Evolutionary conservation across 2,329 filamentous ascomycete species (phyloP).

Genomic region (Cercospora sp.): DNA sequence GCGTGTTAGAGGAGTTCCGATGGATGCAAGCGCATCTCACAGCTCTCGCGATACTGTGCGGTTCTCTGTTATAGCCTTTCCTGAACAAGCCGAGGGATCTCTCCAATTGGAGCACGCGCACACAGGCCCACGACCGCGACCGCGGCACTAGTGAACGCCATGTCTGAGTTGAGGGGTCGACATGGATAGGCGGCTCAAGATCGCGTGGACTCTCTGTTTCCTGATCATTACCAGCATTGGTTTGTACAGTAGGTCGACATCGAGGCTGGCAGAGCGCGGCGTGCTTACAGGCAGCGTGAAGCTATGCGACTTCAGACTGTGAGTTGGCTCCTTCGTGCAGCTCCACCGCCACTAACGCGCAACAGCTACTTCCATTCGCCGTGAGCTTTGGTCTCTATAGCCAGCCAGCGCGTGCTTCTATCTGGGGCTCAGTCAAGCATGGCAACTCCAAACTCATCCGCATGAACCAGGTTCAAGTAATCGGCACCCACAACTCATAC

Average conservation of each 20-base stretch:
- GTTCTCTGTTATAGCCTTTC: not conserved
- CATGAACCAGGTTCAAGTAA: slow-evolving; percentile 55
- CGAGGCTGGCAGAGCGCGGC: not conserved
- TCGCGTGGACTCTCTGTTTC: slow-evolving; percentile 15
- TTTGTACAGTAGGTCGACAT: slow-evolving; percentile 21
- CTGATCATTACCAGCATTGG: slow-evolving; percentile 15
- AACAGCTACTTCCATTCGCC: not conserved
- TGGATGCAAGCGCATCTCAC: not conserved
- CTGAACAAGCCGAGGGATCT: not conserved
- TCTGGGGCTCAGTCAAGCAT: slow-evolving; percentile 7
- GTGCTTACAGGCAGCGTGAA: slow-evolving; percentile 3
- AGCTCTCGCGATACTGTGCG: not conserved
- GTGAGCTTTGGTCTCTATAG: slow-evolving; percentile 13
- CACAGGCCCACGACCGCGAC: not conserved
- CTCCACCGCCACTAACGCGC: not conserved
- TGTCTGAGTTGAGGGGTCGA: slow-evolving; percentile 9
- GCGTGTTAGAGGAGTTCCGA: not conserved
- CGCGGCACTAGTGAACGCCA: slow-evolving; percentile 13
- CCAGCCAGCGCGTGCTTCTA: not conserved
- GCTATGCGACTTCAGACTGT: slow-evolving; percentile 15
- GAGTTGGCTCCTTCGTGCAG: not conserved
- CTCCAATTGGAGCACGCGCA: not conserved
- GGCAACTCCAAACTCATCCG: slow-evolving; percentile 38
- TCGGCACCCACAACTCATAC: slow-evolving; percentile 56
- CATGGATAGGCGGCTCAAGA: slow-evolving; percentile 10